Conservation (phyloP, 2,329 filamentous ascomycete genomes). For the Helminthosporium solani region DNA sequence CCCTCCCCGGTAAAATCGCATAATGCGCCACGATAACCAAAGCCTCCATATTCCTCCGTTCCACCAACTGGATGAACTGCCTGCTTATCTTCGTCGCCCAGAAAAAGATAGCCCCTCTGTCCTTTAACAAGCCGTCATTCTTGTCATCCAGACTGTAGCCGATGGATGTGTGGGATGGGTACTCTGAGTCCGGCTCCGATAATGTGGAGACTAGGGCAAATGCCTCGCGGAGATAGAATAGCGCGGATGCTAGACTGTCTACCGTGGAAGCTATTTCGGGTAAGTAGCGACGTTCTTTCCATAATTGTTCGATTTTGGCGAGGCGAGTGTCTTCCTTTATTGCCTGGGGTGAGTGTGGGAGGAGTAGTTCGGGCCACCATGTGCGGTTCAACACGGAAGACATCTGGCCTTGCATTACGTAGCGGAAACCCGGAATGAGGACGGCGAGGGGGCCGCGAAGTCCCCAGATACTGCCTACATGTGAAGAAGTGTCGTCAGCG, state of each 20-base stretch:
- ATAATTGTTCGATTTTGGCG: constrained; percentile 24
- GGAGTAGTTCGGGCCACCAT: constrained; percentile 35
- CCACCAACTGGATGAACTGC: constrained; percentile 32
- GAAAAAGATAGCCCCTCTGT: constrained; percentile 37
- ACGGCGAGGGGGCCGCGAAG: constrained; percentile 35
- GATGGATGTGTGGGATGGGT: constrained; percentile 27
- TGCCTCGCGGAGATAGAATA: constrained; percentile 29
- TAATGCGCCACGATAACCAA: constrained; percentile 43
- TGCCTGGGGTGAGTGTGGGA: constrained; percentile 26
- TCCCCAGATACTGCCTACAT: constrained; percentile 22
- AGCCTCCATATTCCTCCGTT: constrained; percentile 32
- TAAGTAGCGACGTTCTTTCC: constrained; percentile 16
- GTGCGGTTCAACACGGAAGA: constrained; percentile 24
- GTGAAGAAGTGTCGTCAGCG: neutral
- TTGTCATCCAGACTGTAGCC: constrained; percentile 32
- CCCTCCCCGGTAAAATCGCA: constrained; percentile 37
- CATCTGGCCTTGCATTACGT: constrained; percentile 31
- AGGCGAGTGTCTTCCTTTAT: constrained; percentile 31
- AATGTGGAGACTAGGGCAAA: constrained; percentile 35
- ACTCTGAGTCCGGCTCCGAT: constrained; percentile 22
- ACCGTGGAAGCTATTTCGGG: constrained; percentile 6
- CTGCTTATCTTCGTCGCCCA: constrained; percentile 32
- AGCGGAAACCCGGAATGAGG: constrained; percentile 34
- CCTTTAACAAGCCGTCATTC: constrained; percentile 29
- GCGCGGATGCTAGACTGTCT: constrained; percentile 23